Conservation (phyloP, 1,139 yeast genomes). For the Yamadazyma aaseri region DNA sequence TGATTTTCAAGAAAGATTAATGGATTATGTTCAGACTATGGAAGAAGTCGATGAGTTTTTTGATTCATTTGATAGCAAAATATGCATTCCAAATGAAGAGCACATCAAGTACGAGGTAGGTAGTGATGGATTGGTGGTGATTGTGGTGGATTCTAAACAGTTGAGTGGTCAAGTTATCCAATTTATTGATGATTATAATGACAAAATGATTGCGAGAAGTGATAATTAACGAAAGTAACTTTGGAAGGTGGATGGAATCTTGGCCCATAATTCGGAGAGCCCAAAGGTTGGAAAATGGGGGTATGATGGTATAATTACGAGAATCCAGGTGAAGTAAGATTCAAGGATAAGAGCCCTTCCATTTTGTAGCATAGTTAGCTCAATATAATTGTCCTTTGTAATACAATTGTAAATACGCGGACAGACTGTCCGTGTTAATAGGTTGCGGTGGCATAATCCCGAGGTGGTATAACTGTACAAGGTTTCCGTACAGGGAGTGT, state of each 20-base stretch:
- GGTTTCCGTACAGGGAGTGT: too few relatives aligned
- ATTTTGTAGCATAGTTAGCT: background rate
- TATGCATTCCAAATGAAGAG: slow-evolving; percentile 67
- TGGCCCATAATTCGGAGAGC: too few relatives aligned
- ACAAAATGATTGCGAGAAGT: slow-evolving; percentile 6
- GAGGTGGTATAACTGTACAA: too few relatives aligned
- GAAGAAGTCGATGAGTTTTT: slow-evolving; percentile 57
- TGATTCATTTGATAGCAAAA: slow-evolving; percentile 57
- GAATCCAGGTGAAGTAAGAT: too few relatives aligned
- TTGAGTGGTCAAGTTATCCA: slow-evolving; percentile 31
- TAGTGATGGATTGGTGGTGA: slow-evolving; percentile 66
- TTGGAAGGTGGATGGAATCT: too few relatives aligned
- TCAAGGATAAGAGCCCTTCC: background rate
- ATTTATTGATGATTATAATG: slow-evolving; percentile 37
- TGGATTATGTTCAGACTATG: slow-evolving; percentile 46
- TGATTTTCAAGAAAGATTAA: slow-evolving; percentile 52
- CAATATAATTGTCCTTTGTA: too few relatives aligned
- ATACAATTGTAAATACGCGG: too few relatives aligned
- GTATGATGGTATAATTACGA: too few relatives aligned
- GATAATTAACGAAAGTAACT: too few relatives aligned
- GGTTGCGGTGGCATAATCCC: too few relatives aligned
- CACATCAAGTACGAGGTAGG: slow-evolving; percentile 70
- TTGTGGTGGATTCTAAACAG: slow-evolving; percentile 45
- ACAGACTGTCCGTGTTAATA: too few relatives aligned
- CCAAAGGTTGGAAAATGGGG: too few relatives aligned